Percentiles rank a stretch among this genome's conserved stretches.
Evolutionary conservation across 805 yeast genomes (phyloP).

Genomic region (Cyberlindnera petersonii): DNA sequence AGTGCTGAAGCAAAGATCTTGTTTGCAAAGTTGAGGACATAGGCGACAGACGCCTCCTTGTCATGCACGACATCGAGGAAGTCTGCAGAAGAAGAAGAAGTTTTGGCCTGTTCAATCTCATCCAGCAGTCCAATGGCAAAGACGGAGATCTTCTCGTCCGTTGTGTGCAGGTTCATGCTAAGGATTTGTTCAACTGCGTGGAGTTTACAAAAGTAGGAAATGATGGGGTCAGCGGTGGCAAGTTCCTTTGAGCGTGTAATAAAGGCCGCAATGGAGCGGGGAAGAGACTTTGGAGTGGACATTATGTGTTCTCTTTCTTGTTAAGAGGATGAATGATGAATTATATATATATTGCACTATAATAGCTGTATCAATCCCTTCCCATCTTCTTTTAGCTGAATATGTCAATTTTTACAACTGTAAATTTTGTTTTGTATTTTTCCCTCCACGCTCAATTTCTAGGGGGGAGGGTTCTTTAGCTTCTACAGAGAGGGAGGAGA

Average conservation of each 20-base stretch:
- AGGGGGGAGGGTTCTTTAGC: too few species aligned
- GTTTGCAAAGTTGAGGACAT: conserved; percentile 54
- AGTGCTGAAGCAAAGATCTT: conserved; percentile 53
- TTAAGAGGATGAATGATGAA: too few species aligned
- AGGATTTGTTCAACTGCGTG: conserved; percentile 75
- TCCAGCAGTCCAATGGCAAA: conserved; percentile 64
- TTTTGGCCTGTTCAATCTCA: conserved; percentile 59
- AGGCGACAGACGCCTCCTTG: conserved; percentile 52
- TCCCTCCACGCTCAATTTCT: too few species aligned
- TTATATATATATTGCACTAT: too few species aligned
- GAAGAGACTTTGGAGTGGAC: conserved; percentile 20
- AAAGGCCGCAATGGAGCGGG: conserved; percentile 34
- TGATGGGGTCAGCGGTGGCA: conserved; percentile 52
- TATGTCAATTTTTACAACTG: too few species aligned
- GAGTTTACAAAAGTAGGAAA: conserved; percentile 66
- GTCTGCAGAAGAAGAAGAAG: conserved; percentile 32
- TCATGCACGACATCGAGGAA: conserved; percentile 51
- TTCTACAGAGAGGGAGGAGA: too few species aligned
- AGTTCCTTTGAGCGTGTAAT: conserved; percentile 57
- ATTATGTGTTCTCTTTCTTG: neutral
- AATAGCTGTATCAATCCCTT: too few species aligned
- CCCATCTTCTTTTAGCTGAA: too few species aligned
- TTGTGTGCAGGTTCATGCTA: conserved; percentile 52
- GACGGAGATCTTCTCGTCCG: conserved; percentile 49
- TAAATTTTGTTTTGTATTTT: too few species aligned